A percentile compares a stretch with the other conserved stretches of the same genome.
These are phyloP conservation scores for Oryza rufipogon DNA, from an alignment of 176 grass and related monocot genomes.

Conservation along the genomic window DNA sequence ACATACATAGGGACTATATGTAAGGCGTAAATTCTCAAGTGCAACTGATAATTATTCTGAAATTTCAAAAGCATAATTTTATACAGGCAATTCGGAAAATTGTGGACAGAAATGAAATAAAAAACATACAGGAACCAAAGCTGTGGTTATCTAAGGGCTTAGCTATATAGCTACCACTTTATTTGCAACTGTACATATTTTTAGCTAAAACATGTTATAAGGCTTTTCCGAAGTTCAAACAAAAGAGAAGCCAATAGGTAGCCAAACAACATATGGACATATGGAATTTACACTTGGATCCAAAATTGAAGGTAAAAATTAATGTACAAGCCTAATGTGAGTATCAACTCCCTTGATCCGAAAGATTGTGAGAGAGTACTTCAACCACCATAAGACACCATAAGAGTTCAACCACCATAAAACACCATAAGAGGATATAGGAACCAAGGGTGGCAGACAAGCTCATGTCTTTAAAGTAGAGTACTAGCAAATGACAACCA, in stretches of 20 bases:
- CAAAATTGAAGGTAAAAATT: not conserved
- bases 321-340: not conserved
- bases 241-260: conserved; percentile 6
- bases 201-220: not conserved
- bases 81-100: conserved; percentile 6
- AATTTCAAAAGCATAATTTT: conserved; percentile 20
- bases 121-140: not conserved
- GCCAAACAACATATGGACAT: conserved; percentile 17
- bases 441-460: conserved; percentile 1
- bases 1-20: conserved; percentile 20
- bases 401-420: conserved; percentile 15
- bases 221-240: not conserved
- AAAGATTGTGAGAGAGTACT: not conserved
- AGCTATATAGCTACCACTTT: not conserved
- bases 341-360: conserved; percentile 1
- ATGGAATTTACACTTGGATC: conserved; percentile 13
- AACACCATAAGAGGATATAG: conserved; percentile 25
- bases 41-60: not conserved
- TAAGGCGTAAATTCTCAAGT: conserved; percentile 15
- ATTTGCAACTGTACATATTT: not conserved
- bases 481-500: conserved; percentile 15
- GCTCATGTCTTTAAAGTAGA: not conserved
- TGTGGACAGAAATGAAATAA: not conserved
- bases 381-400: conserved; percentile 18
- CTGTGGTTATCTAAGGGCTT: not conserved